Percentiles rank a stretch among this genome's conserved stretches.
Evolutionary conservation across 1,284 basidiomycete genomes (phyloP).

Genomic region (Meripilus lineatus): DNA sequence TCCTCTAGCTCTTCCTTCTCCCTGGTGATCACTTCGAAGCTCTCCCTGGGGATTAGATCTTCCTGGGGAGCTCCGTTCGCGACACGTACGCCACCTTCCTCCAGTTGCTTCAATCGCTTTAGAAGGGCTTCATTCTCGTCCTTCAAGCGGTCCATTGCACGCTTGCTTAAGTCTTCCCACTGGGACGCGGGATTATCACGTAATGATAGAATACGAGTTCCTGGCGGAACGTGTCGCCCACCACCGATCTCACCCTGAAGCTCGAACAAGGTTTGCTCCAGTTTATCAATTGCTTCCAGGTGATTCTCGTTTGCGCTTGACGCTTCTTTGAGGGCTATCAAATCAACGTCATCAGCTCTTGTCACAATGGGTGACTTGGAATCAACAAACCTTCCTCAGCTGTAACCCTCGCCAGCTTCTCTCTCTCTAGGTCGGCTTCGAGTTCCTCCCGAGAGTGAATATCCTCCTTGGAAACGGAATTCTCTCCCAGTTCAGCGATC

Average conservation of each 20-base stretch:
- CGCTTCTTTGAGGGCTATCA: conserved; percentile 40
- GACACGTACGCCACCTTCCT: conserved; percentile 29
- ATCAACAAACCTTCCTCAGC: conserved; percentile 40
- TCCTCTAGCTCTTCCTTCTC: conserved; percentile 62
- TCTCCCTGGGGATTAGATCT: conserved; percentile 59
- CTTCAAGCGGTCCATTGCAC: conserved; percentile 63
- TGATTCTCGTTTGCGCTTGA: conserved; percentile 34
- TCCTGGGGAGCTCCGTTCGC: conserved; percentile 11
- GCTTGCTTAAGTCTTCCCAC: conserved; percentile 67
- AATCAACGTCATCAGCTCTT: not conserved
- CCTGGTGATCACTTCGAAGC: conserved; percentile 58
- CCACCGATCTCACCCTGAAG: conserved; percentile 70
- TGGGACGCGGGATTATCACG: conserved; percentile 71
- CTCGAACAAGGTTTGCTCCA: conserved; percentile 72
- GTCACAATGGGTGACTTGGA: not conserved
- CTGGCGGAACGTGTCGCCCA: conserved; percentile 73
- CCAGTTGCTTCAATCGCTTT: conserved; percentile 52
- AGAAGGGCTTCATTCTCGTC: conserved; percentile 73
- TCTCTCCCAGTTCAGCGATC: conserved; percentile 35
- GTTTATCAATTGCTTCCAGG: conserved; percentile 49
- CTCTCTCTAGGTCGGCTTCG: conserved; percentile 37
- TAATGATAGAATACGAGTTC: conserved; percentile 65
- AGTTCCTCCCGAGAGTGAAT: conserved; percentile 32
- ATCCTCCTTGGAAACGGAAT: conserved; percentile 19
- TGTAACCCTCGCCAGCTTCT: conserved; percentile 32